Evolutionary conservation across 768 basidiomycete genomes (phyloP).

Genomic region (Suillus luteus): DNA sequence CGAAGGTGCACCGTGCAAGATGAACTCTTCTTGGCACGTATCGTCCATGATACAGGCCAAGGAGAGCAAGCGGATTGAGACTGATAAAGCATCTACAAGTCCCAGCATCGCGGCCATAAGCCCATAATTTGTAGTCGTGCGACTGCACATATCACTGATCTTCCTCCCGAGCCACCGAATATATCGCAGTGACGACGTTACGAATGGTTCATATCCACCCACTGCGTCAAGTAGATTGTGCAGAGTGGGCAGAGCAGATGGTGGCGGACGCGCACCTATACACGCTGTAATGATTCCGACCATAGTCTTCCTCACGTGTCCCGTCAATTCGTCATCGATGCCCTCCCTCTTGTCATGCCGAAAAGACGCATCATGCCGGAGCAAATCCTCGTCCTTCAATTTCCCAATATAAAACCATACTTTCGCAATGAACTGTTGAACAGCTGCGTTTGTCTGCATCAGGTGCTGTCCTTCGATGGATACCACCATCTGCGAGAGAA

Average conservation of each 20-base stretch:
- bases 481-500: not conserved
- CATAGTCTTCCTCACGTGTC: not conserved
- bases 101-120: not conserved
- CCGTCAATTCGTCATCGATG: not conserved
- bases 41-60: conserved; percentile 1
- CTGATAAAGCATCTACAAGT: not conserved
- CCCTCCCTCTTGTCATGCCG: not conserved
- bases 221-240: conserved; percentile 1
- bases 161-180: conserved; percentile 2
- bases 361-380: not conserved
- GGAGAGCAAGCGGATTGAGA: not conserved
- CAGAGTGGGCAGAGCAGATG: conserved; percentile 2
- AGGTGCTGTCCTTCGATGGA: not conserved
- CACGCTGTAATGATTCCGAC: not conserved
- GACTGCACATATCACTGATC: not conserved
- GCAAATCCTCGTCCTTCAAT: conserved; percentile 3
- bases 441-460: not conserved
- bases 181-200: not conserved
- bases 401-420: conserved; percentile 3
- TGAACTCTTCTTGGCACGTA: conserved; percentile 1
- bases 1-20: conserved; percentile 3
- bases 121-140: not conserved
- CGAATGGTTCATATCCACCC: conserved; percentile 3
- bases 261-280: not conserved
- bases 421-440: conserved; percentile 1